Percentiles rank a stretch among this genome's conserved stretches.
phyloP scores from a whole-genome alignment of 2,329 filamentous ascomycete species.

The Colletotrichum orchidophilum region DNA sequence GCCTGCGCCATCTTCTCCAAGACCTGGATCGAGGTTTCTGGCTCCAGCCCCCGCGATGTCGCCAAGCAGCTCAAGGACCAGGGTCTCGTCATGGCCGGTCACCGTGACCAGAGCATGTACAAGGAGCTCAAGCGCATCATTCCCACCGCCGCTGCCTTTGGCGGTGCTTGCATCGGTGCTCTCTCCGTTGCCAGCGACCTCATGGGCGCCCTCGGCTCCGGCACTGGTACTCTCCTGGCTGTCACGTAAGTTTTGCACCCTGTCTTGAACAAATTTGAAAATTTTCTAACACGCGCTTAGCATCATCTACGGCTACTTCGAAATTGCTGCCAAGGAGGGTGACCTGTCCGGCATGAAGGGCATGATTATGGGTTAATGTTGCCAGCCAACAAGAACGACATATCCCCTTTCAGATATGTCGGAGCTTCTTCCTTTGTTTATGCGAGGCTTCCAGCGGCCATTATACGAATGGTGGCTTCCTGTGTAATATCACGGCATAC shows the following conservation, averaged over 20 bases:
- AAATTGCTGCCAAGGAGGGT: slow-evolving; percentile 98
- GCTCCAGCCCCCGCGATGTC: slow-evolving; percentile 95
- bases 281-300: slow-evolving; percentile 59
- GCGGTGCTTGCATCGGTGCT: slow-evolving; percentile 98
- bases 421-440: slow-evolving; percentile 33
- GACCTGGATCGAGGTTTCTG: slow-evolving; percentile 99
- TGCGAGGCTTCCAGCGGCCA: slow-evolving; percentile 27
- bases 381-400: slow-evolving; percentile 29
- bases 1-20: slow-evolving; percentile 99
- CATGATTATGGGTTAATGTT: slow-evolving; percentile 73
- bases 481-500: slow-evolving; percentile 34
- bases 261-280: neutral
- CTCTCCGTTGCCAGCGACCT: slow-evolving; percentile 96
- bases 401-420: slow-evolving; percentile 17
- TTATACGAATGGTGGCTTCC: slow-evolving; percentile 11
- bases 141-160: slow-evolving; percentile 96
- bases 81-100: slow-evolving; percentile 98
- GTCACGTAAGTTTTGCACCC: slow-evolving; percentile 81
- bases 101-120: slow-evolving; percentile 99
- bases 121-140: slow-evolving; percentile 99
- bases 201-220: slow-evolving; percentile 93
- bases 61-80: slow-evolving; percentile 99
- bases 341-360: slow-evolving; percentile 86
- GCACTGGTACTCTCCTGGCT: slow-evolving; percentile 96
- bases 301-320: slow-evolving; percentile 99